phyloP scores from a whole-genome alignment of 83 land plant species.

The Diphasiastrum complanatum region DNA sequence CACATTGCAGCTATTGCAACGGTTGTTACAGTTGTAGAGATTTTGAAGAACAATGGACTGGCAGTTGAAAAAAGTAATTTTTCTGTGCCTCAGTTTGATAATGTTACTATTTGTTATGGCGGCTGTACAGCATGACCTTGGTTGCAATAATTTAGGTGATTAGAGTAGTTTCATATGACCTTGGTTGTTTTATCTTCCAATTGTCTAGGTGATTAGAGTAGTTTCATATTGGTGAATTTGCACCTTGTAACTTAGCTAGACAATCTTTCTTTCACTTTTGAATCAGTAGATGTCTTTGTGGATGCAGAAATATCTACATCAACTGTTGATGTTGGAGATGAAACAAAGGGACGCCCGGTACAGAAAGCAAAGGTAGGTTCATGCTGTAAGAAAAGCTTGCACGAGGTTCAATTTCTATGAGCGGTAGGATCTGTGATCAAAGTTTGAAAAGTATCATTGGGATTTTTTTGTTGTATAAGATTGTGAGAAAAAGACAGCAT shows the following conservation, averaged over 20 bases:
- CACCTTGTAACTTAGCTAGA: not conserved
- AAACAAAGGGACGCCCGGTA: slow-evolving; percentile 53
- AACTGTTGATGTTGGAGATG: slow-evolving; percentile 70
- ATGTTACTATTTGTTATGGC: not conserved
- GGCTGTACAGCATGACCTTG: not conserved
- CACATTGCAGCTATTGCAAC: slow-evolving; percentile 81
- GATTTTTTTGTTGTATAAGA: too few species aligned
- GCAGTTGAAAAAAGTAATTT: slow-evolving; percentile 67
- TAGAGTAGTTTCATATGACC: not conserved
- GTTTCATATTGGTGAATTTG: not conserved
- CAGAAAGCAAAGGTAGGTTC: slow-evolving; percentile 67
- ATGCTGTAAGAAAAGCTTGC: too few species aligned
- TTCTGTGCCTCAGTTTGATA: not conserved
- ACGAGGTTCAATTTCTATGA: too few species aligned
- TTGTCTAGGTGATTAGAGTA: not conserved
- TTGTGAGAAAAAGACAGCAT: too few species aligned
- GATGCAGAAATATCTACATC: slow-evolving; percentile 55
- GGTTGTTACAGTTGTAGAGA: slow-evolving; percentile 77
- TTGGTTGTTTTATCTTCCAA: not conserved
- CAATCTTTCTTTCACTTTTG: not conserved
- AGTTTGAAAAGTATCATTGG: too few species aligned
- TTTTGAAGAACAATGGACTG: slow-evolving; percentile 75
- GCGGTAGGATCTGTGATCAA: too few species aligned
- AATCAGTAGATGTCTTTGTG: not conserved
- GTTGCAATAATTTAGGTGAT: not conserved